These are phyloP conservation scores for Tricholomella constricta DNA, from an alignment of 768 basidiomycete species.

Conservation along the genomic window DNA sequence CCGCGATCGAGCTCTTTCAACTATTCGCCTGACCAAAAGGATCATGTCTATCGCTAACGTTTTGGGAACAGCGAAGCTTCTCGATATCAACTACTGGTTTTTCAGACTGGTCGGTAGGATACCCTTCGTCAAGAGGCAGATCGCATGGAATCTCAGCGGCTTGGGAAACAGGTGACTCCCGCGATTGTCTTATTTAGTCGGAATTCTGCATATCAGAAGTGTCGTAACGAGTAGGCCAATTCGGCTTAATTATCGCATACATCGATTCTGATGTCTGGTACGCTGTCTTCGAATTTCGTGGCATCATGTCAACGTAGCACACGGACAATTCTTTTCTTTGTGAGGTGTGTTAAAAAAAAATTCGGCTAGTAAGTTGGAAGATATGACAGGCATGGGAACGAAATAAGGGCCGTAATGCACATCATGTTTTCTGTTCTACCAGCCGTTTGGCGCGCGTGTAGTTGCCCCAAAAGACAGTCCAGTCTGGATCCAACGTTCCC, in stretches of 20 bases:
- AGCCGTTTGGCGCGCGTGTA: conserved; percentile 50
- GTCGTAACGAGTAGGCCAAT: not conserved
- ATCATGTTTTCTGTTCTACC: conserved; percentile 1
- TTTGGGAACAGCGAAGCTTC: conserved; percentile 4
- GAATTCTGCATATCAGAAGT: too few relatives aligned
- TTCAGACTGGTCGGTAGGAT: conserved; percentile 16
- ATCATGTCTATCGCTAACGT: conserved; percentile 20
- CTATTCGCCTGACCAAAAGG: conserved; percentile 43
- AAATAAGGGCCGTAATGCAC: not conserved
- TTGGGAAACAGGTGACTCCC: conserved; percentile 19
- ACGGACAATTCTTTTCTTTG: not conserved
- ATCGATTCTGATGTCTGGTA: not conserved
- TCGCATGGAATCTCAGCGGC: conserved; percentile 25
- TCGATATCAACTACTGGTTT: conserved; percentile 19
- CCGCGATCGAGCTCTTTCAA: conserved; percentile 39
- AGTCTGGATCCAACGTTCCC: conserved; percentile 59
- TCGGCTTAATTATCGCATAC: too few relatives aligned
- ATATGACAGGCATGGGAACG: not conserved
- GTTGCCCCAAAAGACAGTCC: conserved; percentile 61
- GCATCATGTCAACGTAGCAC: not conserved
- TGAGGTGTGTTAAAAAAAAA: not conserved
- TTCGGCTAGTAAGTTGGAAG: not conserved
- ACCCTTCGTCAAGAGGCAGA: conserved; percentile 11
- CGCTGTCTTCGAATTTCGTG: not conserved
- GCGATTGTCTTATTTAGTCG: too few relatives aligned